Evolutionary conservation across 2,329 filamentous ascomycete species (phyloP).

Genomic region (Fusarium luffae): DNA sequence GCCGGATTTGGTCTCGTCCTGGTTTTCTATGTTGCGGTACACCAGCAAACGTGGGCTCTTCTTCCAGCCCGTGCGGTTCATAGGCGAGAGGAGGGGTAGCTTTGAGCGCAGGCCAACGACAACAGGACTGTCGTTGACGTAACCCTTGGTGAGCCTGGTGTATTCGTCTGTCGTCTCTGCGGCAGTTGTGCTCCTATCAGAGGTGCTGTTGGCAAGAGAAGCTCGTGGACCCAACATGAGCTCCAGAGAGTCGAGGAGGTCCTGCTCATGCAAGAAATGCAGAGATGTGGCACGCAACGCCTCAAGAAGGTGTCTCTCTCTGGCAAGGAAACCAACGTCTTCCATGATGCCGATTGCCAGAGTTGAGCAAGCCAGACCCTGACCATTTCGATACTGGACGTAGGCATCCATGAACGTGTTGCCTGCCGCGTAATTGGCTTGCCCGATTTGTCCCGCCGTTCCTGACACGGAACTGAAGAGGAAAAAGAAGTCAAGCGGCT

Average conservation of each 20-base stretch:
- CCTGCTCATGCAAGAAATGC: constrained; percentile 9
- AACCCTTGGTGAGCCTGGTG: constrained; percentile 6
- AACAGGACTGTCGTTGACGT: not conserved
- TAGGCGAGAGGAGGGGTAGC: constrained; percentile 6
- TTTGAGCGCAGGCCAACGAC: constrained; percentile 10
- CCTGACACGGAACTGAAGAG: constrained; percentile 51
- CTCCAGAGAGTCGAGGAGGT: constrained; percentile 6
- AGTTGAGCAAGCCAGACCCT: constrained; percentile 44
- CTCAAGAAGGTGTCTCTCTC: constrained; percentile 9
- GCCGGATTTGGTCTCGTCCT: not conserved
- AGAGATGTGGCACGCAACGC: constrained; percentile 9
- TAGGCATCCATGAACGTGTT: constrained; percentile 57
- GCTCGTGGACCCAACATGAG: constrained; percentile 7
- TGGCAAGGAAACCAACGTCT: constrained; percentile 14
- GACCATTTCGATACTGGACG: constrained; percentile 49
- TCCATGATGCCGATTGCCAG: constrained; percentile 15
- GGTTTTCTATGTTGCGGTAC: constrained; percentile 12
- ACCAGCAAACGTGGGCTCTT: constrained; percentile 9
- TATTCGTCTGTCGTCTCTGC: not conserved
- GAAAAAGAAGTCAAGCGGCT: constrained; percentile 53
- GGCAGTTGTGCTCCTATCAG: not conserved
- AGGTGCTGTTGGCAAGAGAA: not conserved
- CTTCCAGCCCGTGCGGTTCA: constrained; percentile 7
- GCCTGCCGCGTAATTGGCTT: constrained; percentile 56
- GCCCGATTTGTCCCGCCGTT: constrained; percentile 50